phyloP scores from a whole-genome alignment of 331 rosid species.

The Pyrus hybrid region DNA sequence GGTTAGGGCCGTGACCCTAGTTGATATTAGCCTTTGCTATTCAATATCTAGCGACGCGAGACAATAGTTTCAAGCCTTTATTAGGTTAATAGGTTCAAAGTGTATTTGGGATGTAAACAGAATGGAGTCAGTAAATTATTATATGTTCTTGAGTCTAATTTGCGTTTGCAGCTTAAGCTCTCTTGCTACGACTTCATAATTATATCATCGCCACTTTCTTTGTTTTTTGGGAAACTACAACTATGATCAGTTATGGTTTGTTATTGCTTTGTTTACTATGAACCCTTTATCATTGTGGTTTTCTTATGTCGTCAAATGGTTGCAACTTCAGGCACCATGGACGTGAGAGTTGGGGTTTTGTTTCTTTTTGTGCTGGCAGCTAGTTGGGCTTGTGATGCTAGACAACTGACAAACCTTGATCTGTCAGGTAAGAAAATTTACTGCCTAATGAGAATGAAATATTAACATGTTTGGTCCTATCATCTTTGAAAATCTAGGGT shows the following conservation, averaged over 20 bases:
- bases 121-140: background rate
- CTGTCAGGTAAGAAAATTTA: constrained; percentile 10
- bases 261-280: background rate
- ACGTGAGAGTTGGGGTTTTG: constrained; percentile 43
- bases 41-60: background rate
- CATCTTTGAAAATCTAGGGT: background rate
- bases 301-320: background rate
- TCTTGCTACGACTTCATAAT: background rate
- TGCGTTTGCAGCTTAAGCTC: background rate
- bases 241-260: background rate
- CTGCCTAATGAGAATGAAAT: background rate
- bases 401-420: constrained; percentile 29
- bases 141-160: background rate
- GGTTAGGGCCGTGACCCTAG: background rate
- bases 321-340: constrained; percentile 52
- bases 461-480: background rate
- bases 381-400: constrained; percentile 59
- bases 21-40: background rate
- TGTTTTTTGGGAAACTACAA: background rate
- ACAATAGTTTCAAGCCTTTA: background rate
- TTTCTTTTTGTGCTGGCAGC: constrained; percentile 44
- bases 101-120: background rate
- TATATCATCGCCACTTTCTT: background rate
- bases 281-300: background rate
- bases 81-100: background rate